A percentile compares a stretch with the other conserved stretches of the same genome.
Evolutionary conservation across 2,329 filamentous ascomycete species (phyloP).

Genomic region (Epichloe sibirici): DNA sequence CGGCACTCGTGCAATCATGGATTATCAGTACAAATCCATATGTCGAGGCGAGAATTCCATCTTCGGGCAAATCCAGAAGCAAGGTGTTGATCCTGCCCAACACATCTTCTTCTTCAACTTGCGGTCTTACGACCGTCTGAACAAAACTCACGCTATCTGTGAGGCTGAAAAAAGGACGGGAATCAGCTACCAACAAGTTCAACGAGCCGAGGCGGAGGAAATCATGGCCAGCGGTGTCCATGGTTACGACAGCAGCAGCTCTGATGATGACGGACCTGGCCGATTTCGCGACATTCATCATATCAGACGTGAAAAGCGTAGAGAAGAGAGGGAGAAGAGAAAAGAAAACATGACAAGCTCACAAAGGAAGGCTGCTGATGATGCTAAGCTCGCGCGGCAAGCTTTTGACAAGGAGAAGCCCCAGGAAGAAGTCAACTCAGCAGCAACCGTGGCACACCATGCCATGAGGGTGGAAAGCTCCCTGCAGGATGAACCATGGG

Average conservation of each 20-base stretch:
- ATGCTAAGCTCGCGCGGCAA: slow-evolving; percentile 34
- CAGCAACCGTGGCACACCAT: slow-evolving; percentile 53
- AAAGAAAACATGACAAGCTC: slow-evolving; percentile 2
- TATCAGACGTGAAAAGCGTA: slow-evolving; percentile 21
- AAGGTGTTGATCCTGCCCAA: slow-evolving; percentile 65
- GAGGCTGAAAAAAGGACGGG: slow-evolving; percentile 71
- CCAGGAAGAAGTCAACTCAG: slow-evolving; percentile 24
- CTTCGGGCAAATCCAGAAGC: slow-evolving; percentile 58
- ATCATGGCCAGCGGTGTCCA: slow-evolving; percentile 69
- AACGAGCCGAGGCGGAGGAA: slow-evolving; percentile 78
- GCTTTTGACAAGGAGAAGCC: slow-evolving; percentile 38
- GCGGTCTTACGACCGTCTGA: slow-evolving; percentile 82
- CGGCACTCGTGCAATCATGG: slow-evolving; percentile 91
- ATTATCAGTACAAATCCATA: slow-evolving; percentile 96
- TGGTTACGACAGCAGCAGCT: slow-evolving; percentile 34
- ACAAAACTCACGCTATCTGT: slow-evolving; percentile 62
- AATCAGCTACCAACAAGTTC: slow-evolving; percentile 73
- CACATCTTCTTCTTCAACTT: slow-evolving; percentile 93
- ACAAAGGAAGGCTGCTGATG: slow-evolving; percentile 24
- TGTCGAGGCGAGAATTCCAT: slow-evolving; percentile 87
- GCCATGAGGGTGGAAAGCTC: slow-evolving; percentile 58
- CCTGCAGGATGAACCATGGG: slow-evolving; percentile 61
- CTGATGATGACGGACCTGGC: slow-evolving; percentile 8
- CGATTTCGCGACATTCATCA: slow-evolving; percentile 3
- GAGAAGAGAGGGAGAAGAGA: slow-evolving; percentile 10